A percentile compares a stretch with the other conserved stretches of the same genome.
Conservation (phyloP, 495 filamentous ascomycete genomes). For the Aspergillus indologenus region DNA sequence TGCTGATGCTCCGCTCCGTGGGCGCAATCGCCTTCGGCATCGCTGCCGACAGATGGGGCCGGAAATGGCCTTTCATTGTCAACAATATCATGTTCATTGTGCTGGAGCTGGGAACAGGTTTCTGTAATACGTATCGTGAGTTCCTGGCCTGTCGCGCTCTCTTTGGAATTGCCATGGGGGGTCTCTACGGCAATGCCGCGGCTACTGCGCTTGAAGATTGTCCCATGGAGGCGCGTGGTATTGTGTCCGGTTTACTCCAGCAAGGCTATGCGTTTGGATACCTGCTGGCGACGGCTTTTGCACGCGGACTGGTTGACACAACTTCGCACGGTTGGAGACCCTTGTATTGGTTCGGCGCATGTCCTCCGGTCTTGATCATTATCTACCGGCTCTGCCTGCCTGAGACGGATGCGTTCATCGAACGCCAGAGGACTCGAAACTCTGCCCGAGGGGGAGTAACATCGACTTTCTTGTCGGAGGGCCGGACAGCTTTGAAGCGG, state of each 20-base stretch:
- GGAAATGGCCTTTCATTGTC: conserved; percentile 85
- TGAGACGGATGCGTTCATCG: conserved; percentile 67
- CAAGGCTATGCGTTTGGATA: conserved; percentile 91
- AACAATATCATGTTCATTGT: conserved; percentile 81
- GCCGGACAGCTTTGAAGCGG: conserved; percentile 67
- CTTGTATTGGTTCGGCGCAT: conserved; percentile 82
- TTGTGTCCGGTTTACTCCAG: conserved; percentile 79
- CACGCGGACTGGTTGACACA: conserved; percentile 66
- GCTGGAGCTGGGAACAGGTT: conserved; percentile 77
- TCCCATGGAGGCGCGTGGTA: conserved; percentile 66
- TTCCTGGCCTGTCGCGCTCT: conserved; percentile 79
- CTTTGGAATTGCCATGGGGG: conserved; percentile 89
- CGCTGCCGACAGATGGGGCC: conserved; percentile 75
- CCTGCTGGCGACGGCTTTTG: conserved; percentile 74
- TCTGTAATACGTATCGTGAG: conserved; percentile 70
- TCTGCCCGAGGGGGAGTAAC: conserved; percentile 44
- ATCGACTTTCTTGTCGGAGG: conserved; percentile 68
- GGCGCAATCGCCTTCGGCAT: conserved; percentile 75
- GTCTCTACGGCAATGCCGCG: conserved; percentile 82
- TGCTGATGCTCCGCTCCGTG: conserved; percentile 75
- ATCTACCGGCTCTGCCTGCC: conserved; percentile 71
- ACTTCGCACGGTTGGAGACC: conserved; percentile 76
- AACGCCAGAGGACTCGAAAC: conserved; percentile 59
- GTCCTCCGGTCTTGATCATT: conserved; percentile 78
- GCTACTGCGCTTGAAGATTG: conserved; percentile 86